Conservation (phyloP, 768 basidiomycete genomes). For the Tulasnella sp. region DNA sequence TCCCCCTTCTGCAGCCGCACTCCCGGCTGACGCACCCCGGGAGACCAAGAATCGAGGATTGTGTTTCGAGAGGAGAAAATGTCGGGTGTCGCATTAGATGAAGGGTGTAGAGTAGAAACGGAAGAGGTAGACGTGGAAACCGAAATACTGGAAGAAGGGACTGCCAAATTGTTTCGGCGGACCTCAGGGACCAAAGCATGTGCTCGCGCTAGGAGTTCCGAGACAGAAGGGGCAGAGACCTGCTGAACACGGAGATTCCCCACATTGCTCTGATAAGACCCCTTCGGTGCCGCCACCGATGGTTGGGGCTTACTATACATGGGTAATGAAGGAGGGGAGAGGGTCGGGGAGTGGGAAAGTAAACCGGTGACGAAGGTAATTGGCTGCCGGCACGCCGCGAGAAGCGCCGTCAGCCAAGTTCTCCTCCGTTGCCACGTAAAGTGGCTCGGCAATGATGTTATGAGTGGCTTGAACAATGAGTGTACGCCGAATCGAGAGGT, state of each 20-base stretch:
- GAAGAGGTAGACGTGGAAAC: background rate
- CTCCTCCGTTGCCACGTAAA: background rate
- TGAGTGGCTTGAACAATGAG: background rate
- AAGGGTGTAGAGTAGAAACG: too few species aligned
- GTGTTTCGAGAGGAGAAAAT: background rate
- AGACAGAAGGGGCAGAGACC: background rate
- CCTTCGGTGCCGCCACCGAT: background rate
- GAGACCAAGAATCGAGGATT: background rate
- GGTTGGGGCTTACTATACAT: background rate
- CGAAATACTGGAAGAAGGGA: background rate
- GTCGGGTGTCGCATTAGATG: background rate
- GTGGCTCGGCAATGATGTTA: background rate
- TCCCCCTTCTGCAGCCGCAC: background rate
- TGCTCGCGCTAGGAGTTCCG: background rate
- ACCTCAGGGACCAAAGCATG: background rate
- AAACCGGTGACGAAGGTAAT: background rate
- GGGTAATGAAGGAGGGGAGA: background rate
- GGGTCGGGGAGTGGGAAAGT: background rate
- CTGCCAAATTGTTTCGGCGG: background rate
- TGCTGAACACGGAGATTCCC: background rate
- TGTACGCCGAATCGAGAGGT: slow-evolving; percentile 9
- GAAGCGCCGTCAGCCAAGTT: background rate
- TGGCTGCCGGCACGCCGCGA: background rate
- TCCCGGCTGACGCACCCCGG: background rate
- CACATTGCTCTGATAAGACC: background rate